Evolutionary conservation across 177 flowering plant genomes (phyloP).

Genomic region (Telopea speciosissima): DNA sequence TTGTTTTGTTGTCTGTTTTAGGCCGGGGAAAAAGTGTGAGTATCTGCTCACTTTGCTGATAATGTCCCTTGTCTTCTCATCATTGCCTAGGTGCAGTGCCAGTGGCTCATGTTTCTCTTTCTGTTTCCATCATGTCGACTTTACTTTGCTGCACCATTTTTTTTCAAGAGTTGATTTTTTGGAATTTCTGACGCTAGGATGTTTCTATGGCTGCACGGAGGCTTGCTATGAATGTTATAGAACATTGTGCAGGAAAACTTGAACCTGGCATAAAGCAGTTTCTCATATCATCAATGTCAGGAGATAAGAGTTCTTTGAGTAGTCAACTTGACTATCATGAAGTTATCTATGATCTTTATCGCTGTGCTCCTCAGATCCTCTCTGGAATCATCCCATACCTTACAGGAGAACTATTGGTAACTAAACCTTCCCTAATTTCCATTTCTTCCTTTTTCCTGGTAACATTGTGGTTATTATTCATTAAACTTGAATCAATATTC

Average conservation of each 20-base stretch:
- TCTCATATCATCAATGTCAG: slow-evolving; percentile 84
- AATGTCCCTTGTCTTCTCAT: slow-evolving; percentile 5
- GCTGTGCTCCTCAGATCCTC: slow-evolving; percentile 85
- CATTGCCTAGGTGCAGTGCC: slow-evolving; percentile 1
- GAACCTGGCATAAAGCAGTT: slow-evolving; percentile 80
- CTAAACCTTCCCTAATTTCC: slow-evolving; percentile 5
- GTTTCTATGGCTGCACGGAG: slow-evolving; percentile 63
- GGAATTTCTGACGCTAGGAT: slow-evolving; percentile 46
- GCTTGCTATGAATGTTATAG: slow-evolving; percentile 87
- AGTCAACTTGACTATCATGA: slow-evolving; percentile 69
- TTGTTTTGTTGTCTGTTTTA: slow-evolving; percentile 51
- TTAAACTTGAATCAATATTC: background rate
- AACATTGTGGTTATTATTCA: background rate
- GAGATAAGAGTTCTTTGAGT: slow-evolving; percentile 44
- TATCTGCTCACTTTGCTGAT: slow-evolving; percentile 10
- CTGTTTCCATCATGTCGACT: slow-evolving; percentile 4
- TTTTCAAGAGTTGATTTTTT: slow-evolving; percentile 15
- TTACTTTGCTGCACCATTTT: slow-evolving; percentile 1
- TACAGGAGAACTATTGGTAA: slow-evolving; percentile 92
- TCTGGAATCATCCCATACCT: slow-evolving; percentile 73
- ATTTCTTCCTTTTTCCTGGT: background rate
- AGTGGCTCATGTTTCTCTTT: background rate
- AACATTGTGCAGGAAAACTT: slow-evolving; percentile 73
- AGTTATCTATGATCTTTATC: slow-evolving; percentile 71
- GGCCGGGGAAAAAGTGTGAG: slow-evolving; percentile 73